These are phyloP conservation scores for Digitaria exilis DNA, from an alignment of 202 grass and related monocot genomes.

Conservation along the genomic window DNA sequence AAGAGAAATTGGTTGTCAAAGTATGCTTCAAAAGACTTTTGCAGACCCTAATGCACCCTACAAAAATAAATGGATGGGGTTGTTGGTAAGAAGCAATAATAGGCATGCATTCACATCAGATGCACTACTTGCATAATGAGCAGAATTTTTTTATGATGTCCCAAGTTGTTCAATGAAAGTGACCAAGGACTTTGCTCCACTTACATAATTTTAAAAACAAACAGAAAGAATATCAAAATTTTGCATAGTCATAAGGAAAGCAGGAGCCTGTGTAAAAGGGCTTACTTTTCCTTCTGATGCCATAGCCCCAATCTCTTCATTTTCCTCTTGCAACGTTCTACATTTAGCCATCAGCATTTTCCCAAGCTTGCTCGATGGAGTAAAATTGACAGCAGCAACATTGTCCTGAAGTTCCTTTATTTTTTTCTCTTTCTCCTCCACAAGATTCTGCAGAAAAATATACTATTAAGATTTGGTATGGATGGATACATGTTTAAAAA, in stretches of 20 bases:
- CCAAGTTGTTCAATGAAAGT: not conserved
- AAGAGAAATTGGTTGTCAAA: not conserved
- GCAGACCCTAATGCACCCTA: not conserved
- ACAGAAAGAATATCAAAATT: not conserved
- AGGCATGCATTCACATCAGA: too few relatives aligned
- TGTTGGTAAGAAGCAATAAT: too few relatives aligned
- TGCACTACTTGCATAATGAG: too few relatives aligned
- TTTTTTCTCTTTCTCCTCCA: constrained; percentile 99
- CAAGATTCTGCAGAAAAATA: constrained; percentile 61
- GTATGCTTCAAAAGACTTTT: not conserved
- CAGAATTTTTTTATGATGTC: too few relatives aligned
- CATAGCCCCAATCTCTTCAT: constrained; percentile 98
- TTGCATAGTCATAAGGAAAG: not conserved
- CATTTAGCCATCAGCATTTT: constrained; percentile 99
- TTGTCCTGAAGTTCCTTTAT: constrained; percentile 99
- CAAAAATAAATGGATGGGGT: not conserved
- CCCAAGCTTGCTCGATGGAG: constrained; percentile 88
- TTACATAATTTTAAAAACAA: not conserved
- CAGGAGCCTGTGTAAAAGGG: not conserved
- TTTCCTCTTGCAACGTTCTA: constrained; percentile 96
- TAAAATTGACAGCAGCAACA: constrained; percentile 97
- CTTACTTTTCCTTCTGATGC: constrained; percentile 99
- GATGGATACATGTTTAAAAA: constrained; percentile 6
- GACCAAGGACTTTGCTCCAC: not conserved
- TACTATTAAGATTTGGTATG: not conserved